Conservation (phyloP, 1,284 basidiomycete species). For the Ustilago loliicola region DNA sequence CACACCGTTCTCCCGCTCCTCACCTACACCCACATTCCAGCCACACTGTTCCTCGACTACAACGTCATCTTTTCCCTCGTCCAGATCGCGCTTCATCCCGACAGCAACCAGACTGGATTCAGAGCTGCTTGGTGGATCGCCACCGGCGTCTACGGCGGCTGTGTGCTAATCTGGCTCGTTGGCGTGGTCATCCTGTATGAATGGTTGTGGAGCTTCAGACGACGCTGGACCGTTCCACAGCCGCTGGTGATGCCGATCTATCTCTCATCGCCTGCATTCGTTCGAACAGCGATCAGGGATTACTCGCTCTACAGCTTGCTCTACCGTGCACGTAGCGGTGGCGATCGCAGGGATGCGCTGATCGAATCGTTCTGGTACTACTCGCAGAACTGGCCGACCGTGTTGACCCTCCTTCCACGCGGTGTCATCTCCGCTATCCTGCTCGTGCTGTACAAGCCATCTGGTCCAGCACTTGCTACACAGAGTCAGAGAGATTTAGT, state of each 20-base stretch:
- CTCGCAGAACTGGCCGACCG: slow-evolving; percentile 62
- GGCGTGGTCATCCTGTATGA: slow-evolving; percentile 56
- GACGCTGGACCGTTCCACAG: slow-evolving; percentile 35
- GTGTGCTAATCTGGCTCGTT: slow-evolving; percentile 42
- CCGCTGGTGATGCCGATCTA: slow-evolving; percentile 55
- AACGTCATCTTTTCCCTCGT: slow-evolving; percentile 64
- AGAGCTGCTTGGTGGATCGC: slow-evolving; percentile 58
- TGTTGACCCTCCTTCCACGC: slow-evolving; percentile 52
- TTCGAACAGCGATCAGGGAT: slow-evolving; percentile 39
- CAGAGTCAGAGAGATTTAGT: slow-evolving; percentile 25
- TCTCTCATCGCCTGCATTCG: slow-evolving; percentile 49
- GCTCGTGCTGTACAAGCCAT: slow-evolving; percentile 45
- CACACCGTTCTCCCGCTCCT: slow-evolving; percentile 45
- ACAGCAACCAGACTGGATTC: slow-evolving; percentile 18
- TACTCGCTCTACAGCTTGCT: slow-evolving; percentile 57
- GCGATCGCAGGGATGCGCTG: slow-evolving; percentile 29
- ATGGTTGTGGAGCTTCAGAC: slow-evolving; percentile 30
- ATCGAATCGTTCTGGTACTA: slow-evolving; percentile 58
- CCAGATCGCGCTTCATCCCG: slow-evolving; percentile 61
- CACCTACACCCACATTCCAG: slow-evolving; percentile 60
- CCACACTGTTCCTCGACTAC: slow-evolving; percentile 69
- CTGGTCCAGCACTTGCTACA: slow-evolving; percentile 18
- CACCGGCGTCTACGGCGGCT: slow-evolving; percentile 42
- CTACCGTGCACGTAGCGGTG: slow-evolving; percentile 41
- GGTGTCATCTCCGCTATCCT: slow-evolving; percentile 47